A percentile compares a stretch with the other conserved stretches of the same genome.
Conservation (phyloP, 2,329 filamentous ascomycete species). For the Cercospora nicotianae region DNA sequence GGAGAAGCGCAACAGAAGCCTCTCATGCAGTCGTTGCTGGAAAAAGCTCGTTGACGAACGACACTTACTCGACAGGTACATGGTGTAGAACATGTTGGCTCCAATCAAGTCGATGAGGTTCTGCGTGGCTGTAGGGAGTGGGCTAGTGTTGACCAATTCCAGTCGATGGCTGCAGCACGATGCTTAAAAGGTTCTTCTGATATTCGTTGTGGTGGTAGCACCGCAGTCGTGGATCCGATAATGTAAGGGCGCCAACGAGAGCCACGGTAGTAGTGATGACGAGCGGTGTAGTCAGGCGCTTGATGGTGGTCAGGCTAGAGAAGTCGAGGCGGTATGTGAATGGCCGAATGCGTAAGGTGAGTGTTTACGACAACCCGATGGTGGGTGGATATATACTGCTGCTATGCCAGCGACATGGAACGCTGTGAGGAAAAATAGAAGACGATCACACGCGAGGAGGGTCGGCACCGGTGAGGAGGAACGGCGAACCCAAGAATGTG, state of each 20-base stretch:
- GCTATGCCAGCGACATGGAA: constrained; percentile 18
- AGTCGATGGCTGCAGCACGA: constrained; percentile 32
- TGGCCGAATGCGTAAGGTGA: constrained; percentile 26
- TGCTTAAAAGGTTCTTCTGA: constrained; percentile 29
- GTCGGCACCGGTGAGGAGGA: constrained; percentile 32
- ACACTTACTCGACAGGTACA: constrained; percentile 59
- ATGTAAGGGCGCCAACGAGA: constrained; percentile 19
- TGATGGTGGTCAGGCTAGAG: constrained; percentile 18
- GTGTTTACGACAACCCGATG: constrained; percentile 20
- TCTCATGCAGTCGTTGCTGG: constrained; percentile 18
- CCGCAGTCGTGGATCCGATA: constrained; percentile 29
- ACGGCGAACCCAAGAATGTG: constrained; percentile 26
- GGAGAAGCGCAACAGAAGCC: constrained; percentile 26
- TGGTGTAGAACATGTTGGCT: constrained; percentile 44
- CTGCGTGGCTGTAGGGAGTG: constrained; percentile 25
- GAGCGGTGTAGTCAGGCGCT: constrained; percentile 7
- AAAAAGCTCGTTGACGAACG: constrained; percentile 32
- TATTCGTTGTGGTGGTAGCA: constrained; percentile 30
- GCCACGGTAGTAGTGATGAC: constrained; percentile 19
- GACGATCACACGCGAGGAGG: constrained; percentile 22
- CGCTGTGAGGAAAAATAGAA: constrained; percentile 23
- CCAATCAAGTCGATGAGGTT: constrained; percentile 20
- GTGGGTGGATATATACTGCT: constrained; percentile 23
- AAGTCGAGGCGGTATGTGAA: constrained; percentile 24
- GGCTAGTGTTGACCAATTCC: constrained; percentile 28